phyloP scores from a whole-genome alignment of 2,329 filamentous ascomycete genomes.

The Phialocephala sp. region DNA sequence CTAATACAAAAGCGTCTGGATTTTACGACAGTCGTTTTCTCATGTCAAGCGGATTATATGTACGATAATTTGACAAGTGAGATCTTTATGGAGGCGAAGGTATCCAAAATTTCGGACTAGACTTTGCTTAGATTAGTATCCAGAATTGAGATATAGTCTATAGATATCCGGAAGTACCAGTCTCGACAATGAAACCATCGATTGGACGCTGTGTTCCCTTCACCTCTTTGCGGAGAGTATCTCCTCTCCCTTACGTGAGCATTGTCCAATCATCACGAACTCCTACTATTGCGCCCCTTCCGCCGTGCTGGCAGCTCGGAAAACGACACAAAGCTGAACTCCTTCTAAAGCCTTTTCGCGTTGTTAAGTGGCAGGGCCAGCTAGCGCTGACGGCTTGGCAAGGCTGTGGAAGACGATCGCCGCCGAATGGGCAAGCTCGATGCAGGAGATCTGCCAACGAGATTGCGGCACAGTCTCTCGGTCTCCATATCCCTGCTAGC shows the following conservation, averaged over 20 bases:
- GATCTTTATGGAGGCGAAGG: too few species aligned
- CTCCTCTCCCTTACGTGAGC: neutral
- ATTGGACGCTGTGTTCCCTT: neutral
- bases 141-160: too few species aligned
- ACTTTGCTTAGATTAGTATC: too few species aligned
- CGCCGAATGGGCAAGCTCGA: neutral
- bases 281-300: neutral
- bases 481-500: constrained; percentile 2
- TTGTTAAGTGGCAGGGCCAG: neutral
- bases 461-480: neutral
- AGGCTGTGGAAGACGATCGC: neutral
- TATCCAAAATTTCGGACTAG: too few species aligned
- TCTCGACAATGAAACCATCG: too few species aligned
- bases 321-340: neutral
- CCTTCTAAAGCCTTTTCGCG: neutral
- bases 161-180: too few species aligned
- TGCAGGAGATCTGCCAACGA: neutral
- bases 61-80: too few species aligned
- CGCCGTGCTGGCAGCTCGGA: neutral
- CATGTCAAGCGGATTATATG: too few species aligned
- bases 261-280: neutral
- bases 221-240: neutral
- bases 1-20: too few species aligned
- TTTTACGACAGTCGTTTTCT: too few species aligned
- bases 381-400: constrained; percentile 7